Percentiles rank a stretch among this genome's conserved stretches.
Conservation (phyloP, 2,329 filamentous ascomycete genomes). For the Cladosporium sp. region DNA sequence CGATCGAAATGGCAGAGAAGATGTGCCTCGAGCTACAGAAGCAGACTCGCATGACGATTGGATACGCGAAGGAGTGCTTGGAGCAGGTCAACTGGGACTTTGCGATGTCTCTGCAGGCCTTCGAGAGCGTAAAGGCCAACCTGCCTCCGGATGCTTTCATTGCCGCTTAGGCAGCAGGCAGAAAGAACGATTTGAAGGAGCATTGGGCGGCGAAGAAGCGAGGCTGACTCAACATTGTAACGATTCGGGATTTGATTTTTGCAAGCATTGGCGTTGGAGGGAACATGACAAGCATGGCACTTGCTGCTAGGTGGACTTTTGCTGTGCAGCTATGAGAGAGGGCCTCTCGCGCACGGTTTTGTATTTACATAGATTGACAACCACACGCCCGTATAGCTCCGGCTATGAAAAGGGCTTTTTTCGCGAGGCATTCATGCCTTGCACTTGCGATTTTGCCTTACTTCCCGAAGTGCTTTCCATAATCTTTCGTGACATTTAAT, state of each 20-base stretch:
- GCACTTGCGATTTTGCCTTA: not conserved
- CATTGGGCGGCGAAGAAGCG: slow-evolving; percentile 7
- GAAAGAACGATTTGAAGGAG: slow-evolving; percentile 3
- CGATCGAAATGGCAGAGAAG: slow-evolving; percentile 48
- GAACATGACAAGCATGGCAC: slow-evolving; percentile 1
- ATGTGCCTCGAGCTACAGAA: slow-evolving; percentile 70
- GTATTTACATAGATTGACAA: slow-evolving; percentile 17
- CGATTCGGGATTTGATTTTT: slow-evolving; percentile 1
- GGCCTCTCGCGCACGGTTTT: not conserved
- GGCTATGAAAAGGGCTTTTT: not conserved
- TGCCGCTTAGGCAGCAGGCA: slow-evolving; percentile 11
- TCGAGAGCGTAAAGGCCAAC: slow-evolving; percentile 68
- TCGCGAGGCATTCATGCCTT: not conserved
- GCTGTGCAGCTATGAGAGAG: not conserved
- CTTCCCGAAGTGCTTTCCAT: not conserved
- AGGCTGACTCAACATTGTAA: not conserved
- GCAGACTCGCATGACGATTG: slow-evolving; percentile 75
- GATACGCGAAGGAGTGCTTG: slow-evolving; percentile 80
- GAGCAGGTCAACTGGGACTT: slow-evolving; percentile 79
- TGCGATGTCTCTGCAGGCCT: slow-evolving; percentile 70
- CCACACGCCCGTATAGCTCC: not conserved
- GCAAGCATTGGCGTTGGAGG: slow-evolving; percentile 14
- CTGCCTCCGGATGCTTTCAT: slow-evolving; percentile 46
- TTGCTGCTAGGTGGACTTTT: not conserved
- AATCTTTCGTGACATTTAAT: not conserved